Evolutionary conservation across 345 rosid genomes (phyloP), one percentile per base, ranked within the genome.

Genomic region (Excoecaria agallocha): DNA sequence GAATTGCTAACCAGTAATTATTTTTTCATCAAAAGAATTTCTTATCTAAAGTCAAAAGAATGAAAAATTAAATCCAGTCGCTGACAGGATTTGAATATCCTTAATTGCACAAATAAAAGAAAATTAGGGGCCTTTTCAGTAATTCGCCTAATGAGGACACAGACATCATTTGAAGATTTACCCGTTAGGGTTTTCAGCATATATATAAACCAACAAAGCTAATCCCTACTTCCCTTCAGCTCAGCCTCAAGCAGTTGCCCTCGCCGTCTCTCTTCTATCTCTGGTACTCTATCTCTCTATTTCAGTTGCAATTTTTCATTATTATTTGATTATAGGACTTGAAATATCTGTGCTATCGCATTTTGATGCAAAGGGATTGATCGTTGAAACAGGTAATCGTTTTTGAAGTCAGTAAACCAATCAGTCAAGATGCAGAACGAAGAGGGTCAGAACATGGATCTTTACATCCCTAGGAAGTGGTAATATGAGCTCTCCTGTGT

Each of bases 381-480:
- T 69, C 37, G 72, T 37, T 2, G 17, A 30, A 70, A 43, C 30
- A 17, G 63, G 58, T 15, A 22, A 46, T 30, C 30, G 57, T 25
- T 46, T 64, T 60, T 38, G 6, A 12, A 25, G 30, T 13, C 3
- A 68, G 16, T 49, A 5, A 39, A 64, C 19, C 43, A 24, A 43
- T 1, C 71, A 25, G 83, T 56, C 85, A 91, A 86, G 86, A 93
- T 95, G 99, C 96, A 95, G 87, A 95, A 93, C 92, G 98, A 95
- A 38, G 98, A 91, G 75, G 98, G 98, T 4, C 85, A 87, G 4
- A 80, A 83, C 78, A 92, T 91, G 77, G 98, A 94, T 77, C 93
- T 94, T 9, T 92, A 89, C 89, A 91, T 89, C 83, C 98, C 98
- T 20, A 87, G 98, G 76, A 94, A 94, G 75, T 92, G 98, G 98